phyloP scores from a whole-genome alignment of 176 grass and related monocot species.

The Oryza rufipogon region DNA sequence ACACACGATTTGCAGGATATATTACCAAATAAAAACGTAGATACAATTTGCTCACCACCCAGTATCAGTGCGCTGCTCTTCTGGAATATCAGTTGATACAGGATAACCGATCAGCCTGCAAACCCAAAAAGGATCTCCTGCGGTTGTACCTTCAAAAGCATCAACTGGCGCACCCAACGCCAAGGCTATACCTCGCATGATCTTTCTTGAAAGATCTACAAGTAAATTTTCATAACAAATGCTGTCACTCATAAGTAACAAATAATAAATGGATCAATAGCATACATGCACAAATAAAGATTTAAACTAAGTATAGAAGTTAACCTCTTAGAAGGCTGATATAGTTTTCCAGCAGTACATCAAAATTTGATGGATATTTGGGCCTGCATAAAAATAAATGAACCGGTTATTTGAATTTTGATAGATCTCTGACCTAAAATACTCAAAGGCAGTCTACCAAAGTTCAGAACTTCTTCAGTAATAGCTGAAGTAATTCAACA shows the following conservation, averaged over 20 bases:
- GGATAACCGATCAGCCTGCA: slow-evolving; percentile 86
- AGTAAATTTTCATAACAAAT: slow-evolving; percentile 8
- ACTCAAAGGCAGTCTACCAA: neutral
- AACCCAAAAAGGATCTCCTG: slow-evolving; percentile 84
- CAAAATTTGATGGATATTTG: slow-evolving; percentile 78
- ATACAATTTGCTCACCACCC: slow-evolving; percentile 63
- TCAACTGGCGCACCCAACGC: slow-evolving; percentile 66
- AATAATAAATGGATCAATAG: slow-evolving; percentile 1
- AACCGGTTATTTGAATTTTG: neutral
- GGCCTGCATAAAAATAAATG: slow-evolving; percentile 57
- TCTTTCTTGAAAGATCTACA: slow-evolving; percentile 92
- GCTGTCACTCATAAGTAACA: neutral
- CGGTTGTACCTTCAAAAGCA: slow-evolving; percentile 68
- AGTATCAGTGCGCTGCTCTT: slow-evolving; percentile 68
- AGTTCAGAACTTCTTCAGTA: neutral
- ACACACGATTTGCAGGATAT: slow-evolving; percentile 14
- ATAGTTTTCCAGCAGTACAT: slow-evolving; percentile 70
- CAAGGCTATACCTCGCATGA: slow-evolving; percentile 92
- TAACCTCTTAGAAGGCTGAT: slow-evolving; percentile 63
- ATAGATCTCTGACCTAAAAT: neutral
- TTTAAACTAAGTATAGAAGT: slow-evolving; percentile 24
- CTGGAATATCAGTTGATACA: slow-evolving; percentile 75
- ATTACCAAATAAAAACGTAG: neutral
- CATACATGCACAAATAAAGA: slow-evolving; percentile 11
- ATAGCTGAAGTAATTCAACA: neutral